phyloP scores from a whole-genome alignment of 2,329 filamentous ascomycete genomes.

The Exophiala spinifera region DNA sequence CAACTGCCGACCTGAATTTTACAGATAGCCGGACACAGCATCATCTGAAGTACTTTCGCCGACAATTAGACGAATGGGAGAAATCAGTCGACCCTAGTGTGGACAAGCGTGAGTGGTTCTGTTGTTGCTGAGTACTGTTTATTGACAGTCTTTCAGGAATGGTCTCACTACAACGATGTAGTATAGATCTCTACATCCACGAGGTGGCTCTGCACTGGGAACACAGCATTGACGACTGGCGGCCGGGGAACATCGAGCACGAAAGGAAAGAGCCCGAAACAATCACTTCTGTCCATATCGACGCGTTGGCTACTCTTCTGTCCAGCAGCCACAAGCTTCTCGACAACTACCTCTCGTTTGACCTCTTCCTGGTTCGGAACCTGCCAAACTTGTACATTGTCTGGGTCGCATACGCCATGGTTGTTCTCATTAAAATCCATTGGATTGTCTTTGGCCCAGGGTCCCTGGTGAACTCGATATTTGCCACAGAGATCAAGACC shows the following conservation, averaged over 20 bases:
- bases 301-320: constrained; percentile 63
- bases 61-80: constrained; percentile 60
- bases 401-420: constrained; percentile 67
- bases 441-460: constrained; percentile 62
- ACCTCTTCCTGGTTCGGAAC: constrained; percentile 56
- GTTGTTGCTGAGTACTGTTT: not conserved
- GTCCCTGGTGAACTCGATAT: constrained; percentile 64
- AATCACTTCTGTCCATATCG: constrained; percentile 58
- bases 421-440: constrained; percentile 71
- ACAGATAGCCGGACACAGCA: constrained; percentile 63
- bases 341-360: constrained; percentile 61
- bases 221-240: constrained; percentile 54
- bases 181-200: constrained; percentile 69
- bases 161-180: constrained; percentile 60
- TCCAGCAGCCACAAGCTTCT: constrained; percentile 62
- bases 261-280: constrained; percentile 24
- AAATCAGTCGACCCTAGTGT: constrained; percentile 51
- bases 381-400: constrained; percentile 69
- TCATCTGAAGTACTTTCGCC: constrained; percentile 62
- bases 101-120: constrained; percentile 52
- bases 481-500: constrained; percentile 64
- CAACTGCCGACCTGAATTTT: constrained; percentile 51
- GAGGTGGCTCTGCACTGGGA: constrained; percentile 69
- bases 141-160: constrained; percentile 2
- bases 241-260: constrained; percentile 30